phyloP scores from a whole-genome alignment of 202 grass and related monocot species.

The Brachypodium distachyon region DNA sequence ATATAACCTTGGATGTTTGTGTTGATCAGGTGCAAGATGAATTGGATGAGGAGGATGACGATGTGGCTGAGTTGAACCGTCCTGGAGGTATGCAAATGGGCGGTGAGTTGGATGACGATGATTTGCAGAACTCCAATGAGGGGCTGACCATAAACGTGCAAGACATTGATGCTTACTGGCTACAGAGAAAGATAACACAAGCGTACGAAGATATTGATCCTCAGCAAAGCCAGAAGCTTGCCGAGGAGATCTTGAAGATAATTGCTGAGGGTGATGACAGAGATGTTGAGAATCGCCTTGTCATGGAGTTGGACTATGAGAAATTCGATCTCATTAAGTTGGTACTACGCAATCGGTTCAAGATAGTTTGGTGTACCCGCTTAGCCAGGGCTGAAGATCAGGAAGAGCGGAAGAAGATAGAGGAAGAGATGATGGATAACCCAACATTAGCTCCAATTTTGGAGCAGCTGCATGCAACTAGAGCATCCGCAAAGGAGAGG shows the following conservation, averaged over 20 bases:
- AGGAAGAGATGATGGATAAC: constrained; percentile 64
- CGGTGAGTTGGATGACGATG: constrained; percentile 72
- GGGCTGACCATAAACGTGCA: constrained; percentile 71
- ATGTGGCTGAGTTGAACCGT: constrained; percentile 33
- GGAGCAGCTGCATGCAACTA: constrained; percentile 85
- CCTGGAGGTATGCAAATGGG: constrained; percentile 86
- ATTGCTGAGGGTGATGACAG: constrained; percentile 68
- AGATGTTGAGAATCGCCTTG: constrained; percentile 71
- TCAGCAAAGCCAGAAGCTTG: constrained; percentile 73
- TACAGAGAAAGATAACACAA: constrained; percentile 85
- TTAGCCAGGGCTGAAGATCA: constrained; percentile 77
- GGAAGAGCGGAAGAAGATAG: constrained; percentile 68
- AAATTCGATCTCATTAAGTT: constrained; percentile 90
- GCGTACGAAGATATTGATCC: constrained; percentile 73
- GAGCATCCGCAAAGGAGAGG: constrained; percentile 80
- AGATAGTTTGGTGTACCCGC: constrained; percentile 86
- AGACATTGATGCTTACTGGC: constrained; percentile 95
- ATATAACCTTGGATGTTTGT: background rate
- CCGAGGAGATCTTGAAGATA: constrained; percentile 78
- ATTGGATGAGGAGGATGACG: constrained; percentile 73
- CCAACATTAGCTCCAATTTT: constrained; percentile 44
- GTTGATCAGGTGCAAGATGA: constrained; percentile 76
- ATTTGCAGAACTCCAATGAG: constrained; percentile 56
- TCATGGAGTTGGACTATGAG: constrained; percentile 75
- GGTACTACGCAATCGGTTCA: constrained; percentile 60